Conservation (phyloP, 805 yeast genomes). For the Yarrowia sp. region DNA sequence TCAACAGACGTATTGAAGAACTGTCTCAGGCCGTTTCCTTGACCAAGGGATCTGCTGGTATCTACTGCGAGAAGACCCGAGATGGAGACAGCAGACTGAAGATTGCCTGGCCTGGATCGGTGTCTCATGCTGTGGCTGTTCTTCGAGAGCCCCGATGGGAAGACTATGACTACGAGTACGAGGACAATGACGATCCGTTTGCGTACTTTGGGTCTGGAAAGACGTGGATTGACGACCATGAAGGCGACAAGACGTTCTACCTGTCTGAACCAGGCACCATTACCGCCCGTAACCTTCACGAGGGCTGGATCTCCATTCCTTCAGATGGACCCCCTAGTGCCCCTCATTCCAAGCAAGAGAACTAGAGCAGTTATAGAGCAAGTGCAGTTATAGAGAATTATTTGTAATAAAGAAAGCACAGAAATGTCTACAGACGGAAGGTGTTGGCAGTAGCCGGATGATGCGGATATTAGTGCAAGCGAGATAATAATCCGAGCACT, state of each 20-base stretch:
- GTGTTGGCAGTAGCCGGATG: no score
- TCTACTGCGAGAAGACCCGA: constrained; percentile 19
- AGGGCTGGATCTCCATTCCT: constrained; percentile 25
- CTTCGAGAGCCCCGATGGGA: constrained; percentile 41
- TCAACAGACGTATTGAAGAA: constrained; percentile 27
- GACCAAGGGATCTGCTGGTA: constrained; percentile 1
- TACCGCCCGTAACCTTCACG: constrained; percentile 9
- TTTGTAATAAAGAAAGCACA: no score
- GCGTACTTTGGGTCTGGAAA: constrained; percentile 41
- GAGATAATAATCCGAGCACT: no score
- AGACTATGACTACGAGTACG: constrained; percentile 40
- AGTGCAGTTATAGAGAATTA: no score
- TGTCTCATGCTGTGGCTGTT: constrained; percentile 39
- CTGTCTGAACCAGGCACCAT: constrained; percentile 3
- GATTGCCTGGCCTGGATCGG: constrained; percentile 41
- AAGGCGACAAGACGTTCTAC: constrained; percentile 29
- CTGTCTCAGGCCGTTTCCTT: constrained; percentile 22
- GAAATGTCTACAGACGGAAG: no score
- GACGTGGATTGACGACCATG: constrained; percentile 38
- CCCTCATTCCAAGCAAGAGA: constrained; percentile 1
- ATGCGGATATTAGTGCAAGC: no score
- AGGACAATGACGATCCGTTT: constrained; percentile 39
- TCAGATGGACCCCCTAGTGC: constrained; percentile 25
- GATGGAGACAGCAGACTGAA: constrained; percentile 20
- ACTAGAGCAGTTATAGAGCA: no score